A percentile compares a stretch with the other conserved stretches of the same genome.
Evolutionary conservation across 768 basidiomycete genomes (phyloP).

Genomic region (Termitomyces sp.): DNA sequence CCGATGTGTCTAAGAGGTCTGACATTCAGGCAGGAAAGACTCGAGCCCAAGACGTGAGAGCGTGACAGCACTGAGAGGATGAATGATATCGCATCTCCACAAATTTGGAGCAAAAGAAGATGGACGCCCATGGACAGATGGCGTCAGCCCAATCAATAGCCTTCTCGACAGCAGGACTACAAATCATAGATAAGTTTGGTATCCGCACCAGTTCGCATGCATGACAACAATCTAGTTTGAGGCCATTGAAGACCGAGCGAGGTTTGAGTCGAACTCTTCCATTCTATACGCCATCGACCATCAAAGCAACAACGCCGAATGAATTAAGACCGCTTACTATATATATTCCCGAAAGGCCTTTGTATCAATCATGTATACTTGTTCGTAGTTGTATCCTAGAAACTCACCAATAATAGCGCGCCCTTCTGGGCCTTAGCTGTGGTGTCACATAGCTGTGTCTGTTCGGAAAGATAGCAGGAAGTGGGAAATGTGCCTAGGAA

Average conservation of each 20-base stretch:
- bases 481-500: constrained; percentile 40
- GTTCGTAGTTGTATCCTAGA: constrained; percentile 33
- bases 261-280: too few relatives aligned
- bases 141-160: neutral
- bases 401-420: too few relatives aligned
- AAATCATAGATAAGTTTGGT: neutral
- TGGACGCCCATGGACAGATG: neutral
- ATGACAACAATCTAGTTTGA: too few relatives aligned
- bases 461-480: neutral
- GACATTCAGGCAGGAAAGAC: neutral
- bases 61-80: neutral
- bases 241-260: too few relatives aligned
- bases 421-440: constrained; percentile 38
- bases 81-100: neutral
- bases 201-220: too few relatives aligned
- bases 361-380: too few relatives aligned
- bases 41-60: neutral
- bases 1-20: neutral
- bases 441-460: constrained; percentile 42
- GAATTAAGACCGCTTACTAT: too few relatives aligned
- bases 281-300: too few relatives aligned
- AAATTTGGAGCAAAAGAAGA: neutral
- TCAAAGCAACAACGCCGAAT: too few relatives aligned
- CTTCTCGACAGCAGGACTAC: neutral
- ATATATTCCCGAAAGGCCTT: too few relatives aligned